Base-by-base conservation (phyloP, 305 asterid genomes). In the Rubia peregrina region DNA sequence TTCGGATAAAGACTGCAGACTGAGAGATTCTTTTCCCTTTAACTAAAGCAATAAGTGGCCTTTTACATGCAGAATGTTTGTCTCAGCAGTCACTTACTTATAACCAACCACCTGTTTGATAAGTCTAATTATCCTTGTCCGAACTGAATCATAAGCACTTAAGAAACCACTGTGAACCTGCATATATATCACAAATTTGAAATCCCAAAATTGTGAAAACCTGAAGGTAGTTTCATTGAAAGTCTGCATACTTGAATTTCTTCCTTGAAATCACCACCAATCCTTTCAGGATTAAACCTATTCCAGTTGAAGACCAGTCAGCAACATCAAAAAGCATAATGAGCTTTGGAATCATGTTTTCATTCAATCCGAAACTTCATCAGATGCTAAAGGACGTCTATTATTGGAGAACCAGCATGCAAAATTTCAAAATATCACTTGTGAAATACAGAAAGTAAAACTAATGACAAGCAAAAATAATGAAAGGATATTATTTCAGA, bases 151-250 rank as follows among this genome's bases (percentile, higher is more conserved):
- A 80, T 94, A 94, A 69, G 99, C 99, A 73, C 84, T 82, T 78
- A 94, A 83, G 81, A 94, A 94, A 73, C 99, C 99, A 80, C 95
- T 80, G 75, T 94, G 99, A 73, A 94, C 96, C 97, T 94, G 89
- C 78, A 73, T n/a, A 61, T 41, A 17, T 7, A 48, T 51, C 40
- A 42, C 10, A 26, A 60, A 38, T 40, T 60, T 59, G 19, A 61
- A 41, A 55, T 36, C 48, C 44, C 48, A 38, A 38, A 56, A 7
- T 19, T 38, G 7, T 13, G 19, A 49, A 69, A 17, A 56, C 13
- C 38, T 19, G 65, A 74, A 75, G 70, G 44, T 56, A 71, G 61
- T 68, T 43, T 79, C 17, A 65, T 69, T 64, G 55, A 61, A 56
- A 33, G 61, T n/a, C 19, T 65, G 56, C 21, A 43, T 80, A 89